Evolutionary conservation across 768 basidiomycete genomes (phyloP).

Genomic region (Tephrocybe sp.): DNA sequence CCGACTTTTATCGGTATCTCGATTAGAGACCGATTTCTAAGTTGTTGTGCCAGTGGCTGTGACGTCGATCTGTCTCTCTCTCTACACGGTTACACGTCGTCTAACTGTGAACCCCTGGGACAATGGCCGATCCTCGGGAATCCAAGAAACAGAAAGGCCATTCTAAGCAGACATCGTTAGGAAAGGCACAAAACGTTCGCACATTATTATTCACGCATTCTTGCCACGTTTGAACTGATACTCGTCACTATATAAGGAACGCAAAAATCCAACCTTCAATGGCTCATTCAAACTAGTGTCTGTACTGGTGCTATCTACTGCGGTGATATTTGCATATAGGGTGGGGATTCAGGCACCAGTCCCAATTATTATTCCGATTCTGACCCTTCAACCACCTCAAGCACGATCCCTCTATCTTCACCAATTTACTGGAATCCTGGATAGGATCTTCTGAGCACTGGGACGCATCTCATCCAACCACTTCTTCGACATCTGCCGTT

Average conservation of each 20-base stretch:
- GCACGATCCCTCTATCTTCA: conserved; percentile 19
- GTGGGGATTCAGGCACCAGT: conserved; percentile 2
- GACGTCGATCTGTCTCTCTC: background rate
- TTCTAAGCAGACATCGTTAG: conserved; percentile 1
- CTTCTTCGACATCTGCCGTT: conserved; percentile 19
- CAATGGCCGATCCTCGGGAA: conserved; percentile 3
- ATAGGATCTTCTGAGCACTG: conserved; percentile 43
- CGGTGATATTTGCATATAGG: conserved; percentile 10
- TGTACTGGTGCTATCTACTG: conserved; percentile 6
- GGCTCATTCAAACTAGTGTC: conserved; percentile 5
- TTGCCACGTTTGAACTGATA: background rate
- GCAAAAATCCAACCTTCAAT: background rate
- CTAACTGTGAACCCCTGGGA: conserved; percentile 10
- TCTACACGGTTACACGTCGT: no score
- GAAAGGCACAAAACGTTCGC: conserved; percentile 7
- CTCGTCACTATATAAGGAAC: conserved; percentile 2
- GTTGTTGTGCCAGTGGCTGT: no score
- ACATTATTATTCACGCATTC: background rate
- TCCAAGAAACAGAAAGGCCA: conserved; percentile 13
- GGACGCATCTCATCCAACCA: conserved; percentile 19
- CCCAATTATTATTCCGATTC: background rate
- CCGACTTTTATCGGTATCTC: no score
- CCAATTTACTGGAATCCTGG: conserved; percentile 32
- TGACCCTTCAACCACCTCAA: background rate
- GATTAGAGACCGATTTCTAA: no score